phyloP scores from a whole-genome alignment of 371 early-diverging fungal genomes.

The Saksenaea oblongispora region DNA sequence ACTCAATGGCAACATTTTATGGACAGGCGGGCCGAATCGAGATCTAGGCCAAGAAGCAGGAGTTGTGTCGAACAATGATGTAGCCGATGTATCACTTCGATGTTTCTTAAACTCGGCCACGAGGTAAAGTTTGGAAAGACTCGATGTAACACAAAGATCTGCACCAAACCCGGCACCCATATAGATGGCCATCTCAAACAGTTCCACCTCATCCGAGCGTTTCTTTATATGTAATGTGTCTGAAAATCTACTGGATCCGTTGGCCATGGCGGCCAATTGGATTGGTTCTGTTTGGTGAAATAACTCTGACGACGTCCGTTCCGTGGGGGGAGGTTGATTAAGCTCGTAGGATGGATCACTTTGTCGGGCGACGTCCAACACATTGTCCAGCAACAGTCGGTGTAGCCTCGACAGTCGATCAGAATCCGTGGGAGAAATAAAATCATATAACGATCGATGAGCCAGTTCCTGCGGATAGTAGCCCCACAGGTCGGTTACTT shows the following conservation, averaged over 20 bases:
- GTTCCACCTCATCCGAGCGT: constrained; percentile 50
- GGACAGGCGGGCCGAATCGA: background rate
- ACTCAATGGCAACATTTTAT: background rate
- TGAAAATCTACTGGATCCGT: constrained; percentile 44
- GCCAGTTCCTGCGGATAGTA: constrained; percentile 62
- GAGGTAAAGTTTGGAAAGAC: constrained; percentile 35
- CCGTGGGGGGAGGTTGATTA: constrained; percentile 37
- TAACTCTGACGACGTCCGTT: constrained; percentile 47
- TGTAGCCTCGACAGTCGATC: constrained; percentile 46
- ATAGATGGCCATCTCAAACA: constrained; percentile 51
- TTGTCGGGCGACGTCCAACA: constrained; percentile 31
- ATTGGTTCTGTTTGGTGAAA: constrained; percentile 38
- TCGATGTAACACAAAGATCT: constrained; percentile 36
- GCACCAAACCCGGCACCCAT: constrained; percentile 65
- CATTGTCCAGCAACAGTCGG: constrained; percentile 48
- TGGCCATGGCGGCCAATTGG: constrained; percentile 27
- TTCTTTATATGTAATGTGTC: constrained; percentile 57
- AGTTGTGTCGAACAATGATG: background rate
- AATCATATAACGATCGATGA: constrained; percentile 58
- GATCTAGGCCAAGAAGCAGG: background rate
- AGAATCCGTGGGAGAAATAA: constrained; percentile 46
- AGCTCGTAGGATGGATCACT: constrained; percentile 13
- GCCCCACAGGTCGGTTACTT: constrained; percentile 54
- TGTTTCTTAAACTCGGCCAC: constrained; percentile 28
- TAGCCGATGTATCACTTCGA: constrained; percentile 5